Conservation (phyloP, 1,139 yeast genomes). For the Saccharomyces hybrid region DNA sequence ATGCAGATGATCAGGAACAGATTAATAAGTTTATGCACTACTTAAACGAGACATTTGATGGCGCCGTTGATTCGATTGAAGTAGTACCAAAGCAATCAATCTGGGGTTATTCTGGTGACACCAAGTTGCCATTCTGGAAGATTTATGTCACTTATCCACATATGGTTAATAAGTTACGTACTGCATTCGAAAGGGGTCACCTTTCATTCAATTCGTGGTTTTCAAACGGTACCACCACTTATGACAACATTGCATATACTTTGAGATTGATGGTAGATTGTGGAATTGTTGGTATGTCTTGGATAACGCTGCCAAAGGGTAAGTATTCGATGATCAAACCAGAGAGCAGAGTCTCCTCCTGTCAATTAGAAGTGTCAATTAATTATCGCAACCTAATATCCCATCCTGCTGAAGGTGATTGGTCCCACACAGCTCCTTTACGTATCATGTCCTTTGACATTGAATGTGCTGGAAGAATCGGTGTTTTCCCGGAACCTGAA, state of each 20-base stretch:
- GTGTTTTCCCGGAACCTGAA: constrained; percentile 92
- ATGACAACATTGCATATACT: constrained; percentile 82
- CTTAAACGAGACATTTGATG: constrained; percentile 43
- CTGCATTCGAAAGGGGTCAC: constrained; percentile 80
- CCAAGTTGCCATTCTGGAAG: constrained; percentile 72
- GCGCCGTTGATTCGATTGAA: constrained; percentile 49
- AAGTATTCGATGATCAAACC: constrained; percentile 47
- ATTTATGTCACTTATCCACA: constrained; percentile 59
- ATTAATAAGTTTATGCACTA: constrained; percentile 43
- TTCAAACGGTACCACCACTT: constrained; percentile 55
- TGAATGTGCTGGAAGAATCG: constrained; percentile 97
- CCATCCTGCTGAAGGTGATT: constrained; percentile 87
- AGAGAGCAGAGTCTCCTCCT: constrained; percentile 49
- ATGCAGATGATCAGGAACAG: constrained; percentile 41
- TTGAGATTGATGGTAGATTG: constrained; percentile 89
- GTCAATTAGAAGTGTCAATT: constrained; percentile 77
- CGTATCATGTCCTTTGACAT: constrained; percentile 92
- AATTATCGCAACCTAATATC: constrained; percentile 62
- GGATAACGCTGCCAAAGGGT: constrained; percentile 83
- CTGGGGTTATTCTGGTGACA: constrained; percentile 87
- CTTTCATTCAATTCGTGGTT: constrained; percentile 59
- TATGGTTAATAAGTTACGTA: constrained; percentile 58
- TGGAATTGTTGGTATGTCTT: constrained; percentile 90
- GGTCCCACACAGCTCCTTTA: constrained; percentile 89
- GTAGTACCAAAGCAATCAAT: constrained; percentile 70